These are phyloP conservation scores for Amphirosellinia nigrospora DNA, from an alignment of 495 filamentous ascomycete species.

Conservation along the genomic window DNA sequence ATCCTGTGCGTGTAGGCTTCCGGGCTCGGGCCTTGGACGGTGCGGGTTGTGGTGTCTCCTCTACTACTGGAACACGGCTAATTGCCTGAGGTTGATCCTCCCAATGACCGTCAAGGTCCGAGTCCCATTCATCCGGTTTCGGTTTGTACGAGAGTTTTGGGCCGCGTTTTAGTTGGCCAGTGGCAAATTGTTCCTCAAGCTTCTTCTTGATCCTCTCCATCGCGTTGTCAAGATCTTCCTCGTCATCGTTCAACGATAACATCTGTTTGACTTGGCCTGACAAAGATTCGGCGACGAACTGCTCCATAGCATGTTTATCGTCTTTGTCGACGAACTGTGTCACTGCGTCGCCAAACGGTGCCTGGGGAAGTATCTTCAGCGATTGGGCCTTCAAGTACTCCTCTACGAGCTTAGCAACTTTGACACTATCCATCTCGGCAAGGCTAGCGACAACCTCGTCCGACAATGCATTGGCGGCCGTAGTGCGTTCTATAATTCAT, in stretches of 20 bases:
- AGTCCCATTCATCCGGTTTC: conserved; percentile 87
- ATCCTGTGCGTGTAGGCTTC: conserved; percentile 31
- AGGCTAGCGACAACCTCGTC: conserved; percentile 66
- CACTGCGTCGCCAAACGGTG: conserved; percentile 91
- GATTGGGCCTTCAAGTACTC: conserved; percentile 82
- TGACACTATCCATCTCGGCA: conserved; percentile 72
- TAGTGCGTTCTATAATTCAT: conserved; percentile 37
- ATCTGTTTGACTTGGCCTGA: conserved; percentile 78
- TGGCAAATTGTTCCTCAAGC: conserved; percentile 74
- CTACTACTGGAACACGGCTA: conserved; percentile 52
- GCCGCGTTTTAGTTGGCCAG: conserved; percentile 67
- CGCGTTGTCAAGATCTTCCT: conserved; percentile 68
- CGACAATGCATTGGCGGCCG: conserved; percentile 53
- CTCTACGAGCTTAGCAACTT: conserved; percentile 83
- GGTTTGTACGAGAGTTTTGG: conserved; percentile 62
- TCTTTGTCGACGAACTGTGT: conserved; percentile 94
- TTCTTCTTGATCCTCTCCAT: conserved; percentile 74
- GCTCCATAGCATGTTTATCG: conserved; percentile 90
- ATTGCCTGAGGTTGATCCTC: conserved; percentile 76
- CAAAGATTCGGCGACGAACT: conserved; percentile 83
- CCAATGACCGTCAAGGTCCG: conserved; percentile 85
- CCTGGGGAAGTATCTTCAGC: conserved; percentile 87
- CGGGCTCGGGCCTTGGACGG: conserved; percentile 39
- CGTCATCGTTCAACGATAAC: conserved; percentile 69
- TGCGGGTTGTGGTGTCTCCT: conserved; percentile 47